Conservation (phyloP, 2,329 filamentous ascomycete species). For the Bipolaris cookei region DNA sequence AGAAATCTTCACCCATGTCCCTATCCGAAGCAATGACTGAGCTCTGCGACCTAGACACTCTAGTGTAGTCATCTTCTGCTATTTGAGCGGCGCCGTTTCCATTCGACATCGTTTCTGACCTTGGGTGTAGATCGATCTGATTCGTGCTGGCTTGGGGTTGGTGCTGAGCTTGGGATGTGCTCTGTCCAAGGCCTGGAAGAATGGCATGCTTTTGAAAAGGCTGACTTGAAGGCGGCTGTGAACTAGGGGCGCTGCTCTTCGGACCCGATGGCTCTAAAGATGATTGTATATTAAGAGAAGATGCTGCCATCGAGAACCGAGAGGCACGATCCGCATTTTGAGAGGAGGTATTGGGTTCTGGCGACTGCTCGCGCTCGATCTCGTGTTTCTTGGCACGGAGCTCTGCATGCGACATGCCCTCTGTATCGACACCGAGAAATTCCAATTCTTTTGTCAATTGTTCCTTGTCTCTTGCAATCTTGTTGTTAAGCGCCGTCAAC, state of each 20-base stretch:
- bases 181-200: constrained; percentile 26
- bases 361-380: constrained; percentile 39
- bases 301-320: neutral
- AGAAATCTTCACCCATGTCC: constrained; percentile 41
- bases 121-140: neutral
- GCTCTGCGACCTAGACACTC: constrained; percentile 8
- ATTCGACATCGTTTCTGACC: neutral
- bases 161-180: neutral
- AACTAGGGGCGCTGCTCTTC: neutral
- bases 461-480: constrained; percentile 50
- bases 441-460: constrained; percentile 58
- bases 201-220: constrained; percentile 1
- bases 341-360: constrained; percentile 6
- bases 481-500: constrained; percentile 48
- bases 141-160: neutral
- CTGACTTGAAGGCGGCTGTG: neutral
- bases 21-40: constrained; percentile 36
- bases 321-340: neutral
- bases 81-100: neutral
- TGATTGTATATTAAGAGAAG: neutral
- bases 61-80: neutral
- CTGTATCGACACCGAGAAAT: constrained; percentile 55
- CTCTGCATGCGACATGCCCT: constrained; percentile 54
- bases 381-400: constrained; percentile 53
- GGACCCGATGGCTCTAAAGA: neutral